Evolutionary conservation across 306 rosid genomes (phyloP).

Genomic region (Psophocarpus tetragonolobus): DNA sequence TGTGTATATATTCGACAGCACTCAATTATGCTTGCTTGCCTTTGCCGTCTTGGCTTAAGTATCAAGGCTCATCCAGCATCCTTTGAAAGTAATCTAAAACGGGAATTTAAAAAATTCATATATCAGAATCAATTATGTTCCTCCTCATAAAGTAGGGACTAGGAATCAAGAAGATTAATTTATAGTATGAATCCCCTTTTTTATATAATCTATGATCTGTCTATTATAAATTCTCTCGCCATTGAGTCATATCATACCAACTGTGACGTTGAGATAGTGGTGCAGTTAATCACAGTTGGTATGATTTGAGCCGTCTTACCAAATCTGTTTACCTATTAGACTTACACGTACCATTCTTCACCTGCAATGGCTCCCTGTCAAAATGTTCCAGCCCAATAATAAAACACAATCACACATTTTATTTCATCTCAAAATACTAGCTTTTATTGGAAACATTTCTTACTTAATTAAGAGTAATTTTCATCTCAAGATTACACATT

Average conservation of each 20-base stretch:
- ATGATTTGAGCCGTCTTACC: constrained; percentile 25
- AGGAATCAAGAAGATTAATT: constrained; percentile 21
- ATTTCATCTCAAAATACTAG: background rate
- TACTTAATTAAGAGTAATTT: background rate
- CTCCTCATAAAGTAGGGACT: background rate
- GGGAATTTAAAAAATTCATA: background rate
- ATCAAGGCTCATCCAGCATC: background rate
- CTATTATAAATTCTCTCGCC: background rate
- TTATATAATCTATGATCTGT: background rate
- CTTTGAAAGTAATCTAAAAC: background rate
- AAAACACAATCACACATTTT: background rate
- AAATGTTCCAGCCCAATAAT: background rate
- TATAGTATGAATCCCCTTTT: background rate
- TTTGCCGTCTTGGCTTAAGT: constrained; percentile 43
- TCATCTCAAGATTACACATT: no score
- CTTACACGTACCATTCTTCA: background rate
- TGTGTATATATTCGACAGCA: background rate
- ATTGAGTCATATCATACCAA: constrained; percentile 13
- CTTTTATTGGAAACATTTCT: background rate
- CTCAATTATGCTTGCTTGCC: constrained; percentile 48
- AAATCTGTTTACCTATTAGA: background rate
- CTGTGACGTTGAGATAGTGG: background rate
- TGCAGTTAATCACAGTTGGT: constrained; percentile 5
- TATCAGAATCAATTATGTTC: background rate
- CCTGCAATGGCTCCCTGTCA: background rate